These are phyloP conservation scores for Diaporthe sp. DNA, from an alignment of 2,329 filamentous ascomycete species.

Conservation along the genomic window DNA sequence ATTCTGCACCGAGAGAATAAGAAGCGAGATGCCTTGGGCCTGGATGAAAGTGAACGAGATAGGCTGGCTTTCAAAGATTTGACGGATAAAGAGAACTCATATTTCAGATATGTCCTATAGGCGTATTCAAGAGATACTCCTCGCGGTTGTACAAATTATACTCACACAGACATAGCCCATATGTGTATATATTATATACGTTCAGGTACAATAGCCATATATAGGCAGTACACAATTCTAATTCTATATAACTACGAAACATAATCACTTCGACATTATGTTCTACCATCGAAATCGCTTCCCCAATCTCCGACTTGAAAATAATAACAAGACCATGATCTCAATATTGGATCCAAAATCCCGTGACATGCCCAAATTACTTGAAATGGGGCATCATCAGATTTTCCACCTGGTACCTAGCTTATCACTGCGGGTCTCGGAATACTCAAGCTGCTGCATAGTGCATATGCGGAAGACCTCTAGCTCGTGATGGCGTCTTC, in stretches of 20 bases:
- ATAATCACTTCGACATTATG: not conserved
- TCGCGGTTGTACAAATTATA: not conserved
- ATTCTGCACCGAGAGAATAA: conserved; percentile 73
- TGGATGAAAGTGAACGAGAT: conserved; percentile 74
- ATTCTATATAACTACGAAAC: not conserved
- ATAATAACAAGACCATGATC: not conserved
- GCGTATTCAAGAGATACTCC: not conserved
- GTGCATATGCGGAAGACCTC: not conserved
- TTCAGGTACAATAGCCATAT: not conserved
- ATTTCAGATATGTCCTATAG: conserved; percentile 73
- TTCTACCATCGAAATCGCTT: not conserved
- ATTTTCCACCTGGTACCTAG: not conserved
- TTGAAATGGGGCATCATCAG: not conserved
- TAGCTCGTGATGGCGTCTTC: conserved; percentile 21
- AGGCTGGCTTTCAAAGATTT: conserved; percentile 77
- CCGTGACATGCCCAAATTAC: not conserved
- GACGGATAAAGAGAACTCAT: conserved; percentile 77
- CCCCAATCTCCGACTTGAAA: not conserved
- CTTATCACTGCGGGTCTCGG: not conserved
- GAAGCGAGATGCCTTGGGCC: conserved; percentile 59
- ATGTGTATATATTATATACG: not conserved
- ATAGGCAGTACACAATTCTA: not conserved
- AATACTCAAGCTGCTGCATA: not conserved
- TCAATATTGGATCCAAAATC: not conserved
- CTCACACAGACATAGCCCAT: not conserved